phyloP scores from a whole-genome alignment of 148 eudicot species.

The Amaranthus cruentus region DNA sequence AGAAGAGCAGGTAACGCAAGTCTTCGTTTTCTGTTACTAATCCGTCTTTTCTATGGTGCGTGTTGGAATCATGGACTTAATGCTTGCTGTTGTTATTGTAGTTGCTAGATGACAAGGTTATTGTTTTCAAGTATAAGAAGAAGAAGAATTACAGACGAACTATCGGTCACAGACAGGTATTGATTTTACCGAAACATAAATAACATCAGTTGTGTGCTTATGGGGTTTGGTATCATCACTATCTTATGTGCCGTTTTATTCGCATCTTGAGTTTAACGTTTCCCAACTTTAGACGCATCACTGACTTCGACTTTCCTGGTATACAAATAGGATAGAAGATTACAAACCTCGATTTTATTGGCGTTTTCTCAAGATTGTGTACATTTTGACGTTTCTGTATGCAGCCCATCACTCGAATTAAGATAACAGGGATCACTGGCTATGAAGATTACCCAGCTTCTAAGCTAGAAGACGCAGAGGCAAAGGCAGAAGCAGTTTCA shows the following conservation, averaged over 20 bases:
- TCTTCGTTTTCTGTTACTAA: neutral
- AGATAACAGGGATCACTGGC: slow-evolving; percentile 77
- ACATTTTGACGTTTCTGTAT: slow-evolving; percentile 5
- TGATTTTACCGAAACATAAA: neutral
- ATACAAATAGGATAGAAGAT: too few species aligned
- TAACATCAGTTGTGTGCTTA: neutral
- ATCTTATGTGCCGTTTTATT: too few species aligned
- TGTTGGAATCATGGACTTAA: neutral
- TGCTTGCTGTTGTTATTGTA: slow-evolving; percentile 25
- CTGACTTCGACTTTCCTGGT: too few species aligned
- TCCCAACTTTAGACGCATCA: too few species aligned
- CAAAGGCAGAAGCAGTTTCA: neutral
- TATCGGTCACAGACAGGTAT: slow-evolving; percentile 96
- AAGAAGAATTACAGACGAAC: slow-evolving; percentile 88
- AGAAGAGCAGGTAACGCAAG: slow-evolving; percentile 74
- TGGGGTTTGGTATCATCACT: too few species aligned
- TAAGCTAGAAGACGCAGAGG: slow-evolving; percentile 31
- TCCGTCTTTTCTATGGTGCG: neutral
- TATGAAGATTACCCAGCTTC: slow-evolving; percentile 63
- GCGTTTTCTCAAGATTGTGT: neutral
- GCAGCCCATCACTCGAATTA: slow-evolving; percentile 82
- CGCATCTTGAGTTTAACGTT: too few species aligned
- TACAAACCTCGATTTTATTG: too few species aligned
- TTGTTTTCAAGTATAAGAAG: slow-evolving; percentile 84
- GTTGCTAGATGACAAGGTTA: slow-evolving; percentile 72